Conservation (phyloP, 441 rosid species). For the Erodium chrysanthum region DNA sequence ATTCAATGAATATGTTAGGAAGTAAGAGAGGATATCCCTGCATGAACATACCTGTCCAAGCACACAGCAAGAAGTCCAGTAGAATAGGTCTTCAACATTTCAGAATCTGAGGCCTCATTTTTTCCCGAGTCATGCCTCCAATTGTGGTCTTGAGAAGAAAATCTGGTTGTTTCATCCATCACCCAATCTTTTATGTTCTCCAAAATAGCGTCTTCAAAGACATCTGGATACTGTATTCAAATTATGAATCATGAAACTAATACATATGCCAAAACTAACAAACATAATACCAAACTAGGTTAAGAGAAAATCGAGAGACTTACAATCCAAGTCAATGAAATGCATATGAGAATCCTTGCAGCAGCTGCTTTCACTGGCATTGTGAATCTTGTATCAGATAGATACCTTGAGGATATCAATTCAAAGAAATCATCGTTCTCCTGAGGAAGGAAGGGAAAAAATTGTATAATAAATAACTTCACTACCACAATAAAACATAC, state of each 20-base stretch:
- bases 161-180: slow-evolving; percentile 55
- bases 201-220: slow-evolving; percentile 70
- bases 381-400: slow-evolving; percentile 69
- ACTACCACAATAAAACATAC: neutral
- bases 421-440: slow-evolving; percentile 96
- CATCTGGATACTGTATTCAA: slow-evolving; percentile 66
- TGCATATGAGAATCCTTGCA: slow-evolving; percentile 69
- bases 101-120: slow-evolving; percentile 64
- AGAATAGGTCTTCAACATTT: slow-evolving; percentile 77
- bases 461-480: slow-evolving; percentile 1
- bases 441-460: slow-evolving; percentile 32
- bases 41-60: slow-evolving; percentile 50
- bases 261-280: slow-evolving; percentile 12
- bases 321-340: slow-evolving; percentile 81
- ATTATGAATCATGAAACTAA: slow-evolving; percentile 20
- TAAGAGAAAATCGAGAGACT: slow-evolving; percentile 15
- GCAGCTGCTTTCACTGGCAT: slow-evolving; percentile 74
- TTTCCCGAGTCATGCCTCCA: slow-evolving; percentile 36
- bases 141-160: slow-evolving; percentile 42
- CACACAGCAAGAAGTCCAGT: slow-evolving; percentile 93
- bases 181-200: slow-evolving; percentile 83
- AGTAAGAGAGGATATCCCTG: neutral
- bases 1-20: slow-evolving; percentile 12
- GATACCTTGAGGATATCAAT: slow-evolving; percentile 70
- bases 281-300: neutral